Percentiles rank a stretch among this genome's conserved stretches.
phyloP scores from a whole-genome alignment of 179 eudicot species.

The Gypsophila paniculata region DNA sequence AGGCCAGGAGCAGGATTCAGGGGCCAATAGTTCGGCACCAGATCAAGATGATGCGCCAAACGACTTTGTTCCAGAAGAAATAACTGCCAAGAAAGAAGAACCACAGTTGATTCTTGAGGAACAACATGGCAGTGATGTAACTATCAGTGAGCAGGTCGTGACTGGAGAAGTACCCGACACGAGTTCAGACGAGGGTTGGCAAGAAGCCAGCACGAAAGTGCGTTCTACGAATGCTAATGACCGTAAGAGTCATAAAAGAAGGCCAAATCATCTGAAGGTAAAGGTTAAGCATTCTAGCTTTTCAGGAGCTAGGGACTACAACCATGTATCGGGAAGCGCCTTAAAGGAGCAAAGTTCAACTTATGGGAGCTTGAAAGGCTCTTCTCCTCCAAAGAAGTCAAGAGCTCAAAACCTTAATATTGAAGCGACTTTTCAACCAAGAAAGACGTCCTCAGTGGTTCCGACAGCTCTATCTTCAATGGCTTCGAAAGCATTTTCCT shows the following conservation, averaged over 20 bases:
- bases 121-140: constrained; percentile 25
- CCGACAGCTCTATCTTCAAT: constrained; percentile 39
- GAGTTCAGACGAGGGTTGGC: constrained; percentile 94
- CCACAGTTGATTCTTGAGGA: constrained; percentile 23
- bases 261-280: constrained; percentile 64
- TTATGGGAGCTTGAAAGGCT: constrained; percentile 28
- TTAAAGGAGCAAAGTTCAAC: constrained; percentile 37
- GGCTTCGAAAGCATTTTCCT: constrained; percentile 81
- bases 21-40: constrained; percentile 18
- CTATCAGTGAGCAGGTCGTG: constrained; percentile 29
- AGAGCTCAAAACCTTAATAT: constrained; percentile 25
- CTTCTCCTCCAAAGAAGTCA: constrained; percentile 40
- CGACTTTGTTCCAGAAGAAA: constrained; percentile 28
- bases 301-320: constrained; percentile 40
- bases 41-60: constrained; percentile 34
- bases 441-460: constrained; percentile 34
- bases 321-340: constrained; percentile 34
- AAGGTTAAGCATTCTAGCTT: constrained; percentile 42
- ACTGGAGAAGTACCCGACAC: constrained; percentile 31
- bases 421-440: constrained; percentile 27
- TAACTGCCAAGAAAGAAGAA: constrained; percentile 29
- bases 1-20: constrained; percentile 36
- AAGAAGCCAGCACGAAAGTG: constrained; percentile 77
- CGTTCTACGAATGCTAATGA: constrained; percentile 46
- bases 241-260: constrained; percentile 48